These are phyloP conservation scores for Phialemonium atrogriseum DNA, from an alignment of 2,329 filamentous ascomycete species.

Conservation along the genomic window DNA sequence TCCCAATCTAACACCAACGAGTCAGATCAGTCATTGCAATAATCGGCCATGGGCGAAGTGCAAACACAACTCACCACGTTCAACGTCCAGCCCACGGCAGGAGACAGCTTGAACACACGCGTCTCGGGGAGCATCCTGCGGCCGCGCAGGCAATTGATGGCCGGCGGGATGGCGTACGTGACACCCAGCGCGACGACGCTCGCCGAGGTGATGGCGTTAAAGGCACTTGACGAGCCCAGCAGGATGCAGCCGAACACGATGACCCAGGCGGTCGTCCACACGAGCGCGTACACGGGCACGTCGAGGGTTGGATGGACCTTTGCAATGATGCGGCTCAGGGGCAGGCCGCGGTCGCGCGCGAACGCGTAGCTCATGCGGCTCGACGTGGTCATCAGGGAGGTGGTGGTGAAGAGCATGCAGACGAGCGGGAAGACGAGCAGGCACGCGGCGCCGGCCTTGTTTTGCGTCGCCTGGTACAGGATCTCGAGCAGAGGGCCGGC, in stretches of 20 bases:
- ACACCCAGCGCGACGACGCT: slow-evolving; percentile 65
- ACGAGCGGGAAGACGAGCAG: slow-evolving; percentile 59
- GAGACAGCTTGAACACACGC: slow-evolving; percentile 23
- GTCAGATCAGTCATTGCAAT: too few relatives aligned
- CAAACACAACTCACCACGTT: slow-evolving; percentile 13
- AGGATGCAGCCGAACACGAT: slow-evolving; percentile 64
- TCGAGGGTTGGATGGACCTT: slow-evolving; percentile 52
- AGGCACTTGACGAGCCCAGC: slow-evolving; percentile 57
- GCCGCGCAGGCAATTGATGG: slow-evolving; percentile 60
- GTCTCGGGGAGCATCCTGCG: slow-evolving; percentile 54
- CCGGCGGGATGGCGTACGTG: slow-evolving; percentile 66
- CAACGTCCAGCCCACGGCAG: slow-evolving; percentile 25
- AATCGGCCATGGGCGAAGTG: too few relatives aligned
- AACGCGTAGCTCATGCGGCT: slow-evolving; percentile 62
- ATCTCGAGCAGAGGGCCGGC: slow-evolving; percentile 25
- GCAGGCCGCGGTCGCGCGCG: slow-evolving; percentile 58
- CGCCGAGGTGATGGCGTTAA: slow-evolving; percentile 63
- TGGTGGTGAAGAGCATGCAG: slow-evolving; percentile 56
- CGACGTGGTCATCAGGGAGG: slow-evolving; percentile 57
- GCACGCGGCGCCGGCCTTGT: slow-evolving; percentile 52
- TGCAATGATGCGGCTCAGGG: slow-evolving; percentile 50
- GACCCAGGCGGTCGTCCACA: slow-evolving; percentile 51
- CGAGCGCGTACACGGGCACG: slow-evolving; percentile 58
- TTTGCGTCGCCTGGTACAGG: slow-evolving; percentile 53
- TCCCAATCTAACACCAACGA: slow-evolving; percentile 32